These are phyloP conservation scores for Alectoria sarmentosa DNA, from an alignment of 495 filamentous ascomycete genomes.

Conservation along the genomic window DNA sequence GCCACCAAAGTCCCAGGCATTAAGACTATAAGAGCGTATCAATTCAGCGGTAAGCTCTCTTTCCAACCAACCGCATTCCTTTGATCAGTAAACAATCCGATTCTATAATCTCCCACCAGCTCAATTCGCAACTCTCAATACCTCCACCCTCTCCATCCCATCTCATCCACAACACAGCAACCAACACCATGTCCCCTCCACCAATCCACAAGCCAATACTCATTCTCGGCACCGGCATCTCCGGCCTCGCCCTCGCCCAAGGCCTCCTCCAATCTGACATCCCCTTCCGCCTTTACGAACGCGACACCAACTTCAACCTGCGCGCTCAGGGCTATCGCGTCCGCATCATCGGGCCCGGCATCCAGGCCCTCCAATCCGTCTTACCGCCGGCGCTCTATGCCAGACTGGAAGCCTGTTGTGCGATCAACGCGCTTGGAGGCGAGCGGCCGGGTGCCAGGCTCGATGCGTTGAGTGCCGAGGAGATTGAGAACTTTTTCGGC, in stretches of 20 bases:
- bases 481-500: neutral
- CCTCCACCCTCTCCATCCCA: neutral
- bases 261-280: slow-evolving; percentile 39
- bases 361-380: neutral
- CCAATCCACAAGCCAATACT: slow-evolving; percentile 38
- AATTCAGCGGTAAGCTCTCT: too few species aligned
- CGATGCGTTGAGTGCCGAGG: neutral
- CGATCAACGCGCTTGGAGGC: neutral
- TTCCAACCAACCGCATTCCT: neutral
- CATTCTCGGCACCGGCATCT: slow-evolving; percentile 46
- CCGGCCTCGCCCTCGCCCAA: slow-evolving; percentile 45
- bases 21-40: neutral
- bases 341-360: slow-evolving; percentile 29
- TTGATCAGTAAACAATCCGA: neutral
- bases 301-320: slow-evolving; percentile 41
- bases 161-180: neutral
- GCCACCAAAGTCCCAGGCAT: neutral
- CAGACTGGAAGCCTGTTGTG: neutral
- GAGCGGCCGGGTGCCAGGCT: neutral
- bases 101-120: neutral
- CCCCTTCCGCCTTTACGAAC: slow-evolving; percentile 47
- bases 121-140: neutral
- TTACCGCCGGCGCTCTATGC: neutral
- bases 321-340: slow-evolving; percentile 49
- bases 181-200: neutral